Base-by-base conservation (phyloP, 352 stramenopile genomes). In the Aphanomyces stellatus region DNA sequence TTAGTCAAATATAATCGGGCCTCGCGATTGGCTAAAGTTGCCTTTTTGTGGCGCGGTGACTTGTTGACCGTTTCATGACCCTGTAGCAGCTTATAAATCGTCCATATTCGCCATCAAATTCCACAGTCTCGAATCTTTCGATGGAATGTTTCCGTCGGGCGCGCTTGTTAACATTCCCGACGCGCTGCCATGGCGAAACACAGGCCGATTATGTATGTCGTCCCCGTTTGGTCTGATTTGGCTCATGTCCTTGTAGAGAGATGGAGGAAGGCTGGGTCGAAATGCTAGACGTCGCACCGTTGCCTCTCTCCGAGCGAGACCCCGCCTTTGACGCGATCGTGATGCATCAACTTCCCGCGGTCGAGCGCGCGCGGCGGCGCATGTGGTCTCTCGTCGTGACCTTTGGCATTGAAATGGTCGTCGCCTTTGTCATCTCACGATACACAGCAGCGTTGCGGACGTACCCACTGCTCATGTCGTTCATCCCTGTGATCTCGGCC, bases 401-500 rank as follows among this genome's bases (percentile, higher is more conserved):
- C 3, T 46, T 64, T 28, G 37, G 7, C 1, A 51, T 64, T 6
- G 55, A 64, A 28, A 43, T 64, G 31, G 4, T 64, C 15, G 55
- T 64, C 2, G 55, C 55, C 10, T 64, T 64, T 51, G 55, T 64
- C 33, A 64, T 64, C 5, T 64, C 55, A 24, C 33, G 55, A n/a
- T 51, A 51, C 22, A 64, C 55, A 34, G 22, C 35, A 10, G 51
- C 55, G 33, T 46, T 64, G 35, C 15, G 24, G 22, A 51, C 55
- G 55, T 64, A 51, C 22, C 55, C 55, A 25, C 35, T 64, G 15
- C 55, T 64, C 35, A 64, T 64, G 55, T 43, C 55, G 31, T 64
- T 64, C 35, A 64, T 64, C 33, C 55, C 55, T 7, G 55, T 64
- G 19, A 64, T 64, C 33, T 64, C 55, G n/a, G 55, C 55, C 10